Conservation (phyloP, 495 filamentous ascomycete species). For the Aspergillus funiculosus region DNA sequence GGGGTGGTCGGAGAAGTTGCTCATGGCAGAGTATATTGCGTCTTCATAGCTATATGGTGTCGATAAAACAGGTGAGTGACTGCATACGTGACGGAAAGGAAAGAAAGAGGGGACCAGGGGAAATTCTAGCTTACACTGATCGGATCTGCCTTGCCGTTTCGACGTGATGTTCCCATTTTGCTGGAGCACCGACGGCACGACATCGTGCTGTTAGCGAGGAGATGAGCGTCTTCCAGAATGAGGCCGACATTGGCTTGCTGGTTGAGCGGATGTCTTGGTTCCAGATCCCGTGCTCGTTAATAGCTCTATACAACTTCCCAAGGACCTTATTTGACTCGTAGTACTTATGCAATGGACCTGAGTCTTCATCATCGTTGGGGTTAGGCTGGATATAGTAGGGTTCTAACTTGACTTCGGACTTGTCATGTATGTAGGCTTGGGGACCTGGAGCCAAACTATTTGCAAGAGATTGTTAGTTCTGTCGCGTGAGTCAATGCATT, state of each 20-base stretch:
- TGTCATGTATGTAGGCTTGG: slow-evolving; percentile 42
- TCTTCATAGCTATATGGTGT: slow-evolving; percentile 55
- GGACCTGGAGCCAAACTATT: slow-evolving; percentile 57
- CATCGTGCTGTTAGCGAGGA: slow-evolving; percentile 43
- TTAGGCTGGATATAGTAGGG: slow-evolving; percentile 3
- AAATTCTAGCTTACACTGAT: slow-evolving; percentile 49
- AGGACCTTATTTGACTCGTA: slow-evolving; percentile 66
- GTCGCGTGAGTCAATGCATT: too few species aligned
- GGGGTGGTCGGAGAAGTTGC: slow-evolving; percentile 52
- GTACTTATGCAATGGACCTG: slow-evolving; percentile 38
- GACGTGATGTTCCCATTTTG: slow-evolving; percentile 41
- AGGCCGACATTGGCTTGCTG: not conserved
- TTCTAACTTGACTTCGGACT: slow-evolving; percentile 14
- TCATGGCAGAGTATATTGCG: slow-evolving; percentile 50
- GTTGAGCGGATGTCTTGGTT: slow-evolving; percentile 28
- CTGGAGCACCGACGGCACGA: slow-evolving; percentile 30
- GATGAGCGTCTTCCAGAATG: slow-evolving; percentile 21
- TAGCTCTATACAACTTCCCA: slow-evolving; percentile 64
- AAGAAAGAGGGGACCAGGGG: not conserved
- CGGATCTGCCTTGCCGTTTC: slow-evolving; percentile 46
- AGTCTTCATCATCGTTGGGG: slow-evolving; percentile 50
- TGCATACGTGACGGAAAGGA: not conserved
- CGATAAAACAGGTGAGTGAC: not conserved
- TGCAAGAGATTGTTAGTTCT: too few species aligned
- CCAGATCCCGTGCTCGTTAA: slow-evolving; percentile 69